phyloP scores from a whole-genome alignment of 805 yeast species.

The Saccharomycopsis olivae region DNA sequence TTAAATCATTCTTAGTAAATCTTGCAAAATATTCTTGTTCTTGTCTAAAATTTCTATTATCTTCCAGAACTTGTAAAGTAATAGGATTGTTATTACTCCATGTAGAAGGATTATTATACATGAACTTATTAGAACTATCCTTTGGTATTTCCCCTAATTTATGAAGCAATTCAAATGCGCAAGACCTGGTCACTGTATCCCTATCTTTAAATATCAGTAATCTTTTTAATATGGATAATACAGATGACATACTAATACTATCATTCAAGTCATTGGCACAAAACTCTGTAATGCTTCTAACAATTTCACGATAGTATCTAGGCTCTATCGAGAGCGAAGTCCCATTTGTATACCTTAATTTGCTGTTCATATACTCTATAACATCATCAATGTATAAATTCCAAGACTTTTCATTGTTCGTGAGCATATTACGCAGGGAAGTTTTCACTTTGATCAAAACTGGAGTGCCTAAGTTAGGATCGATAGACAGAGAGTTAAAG shows the following conservation, averaged over 20 bases:
- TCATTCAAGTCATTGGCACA: conserved; percentile 47
- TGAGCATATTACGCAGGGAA: neutral
- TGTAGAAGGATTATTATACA: conserved; percentile 37
- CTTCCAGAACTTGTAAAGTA: conserved; percentile 33
- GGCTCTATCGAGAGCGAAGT: conserved; percentile 19
- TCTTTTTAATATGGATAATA: conserved; percentile 30
- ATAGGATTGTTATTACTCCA: conserved; percentile 34
- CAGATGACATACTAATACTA: conserved; percentile 37
- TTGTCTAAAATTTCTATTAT: conserved; percentile 33
- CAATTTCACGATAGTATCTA: conserved; percentile 26
- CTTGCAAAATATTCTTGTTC: conserved; percentile 33
- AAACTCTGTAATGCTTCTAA: conserved; percentile 42
- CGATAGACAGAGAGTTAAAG: neutral
- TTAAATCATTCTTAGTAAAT: conserved; percentile 21
- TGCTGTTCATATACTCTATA: conserved; percentile 3
- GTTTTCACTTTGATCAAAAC: conserved; percentile 5
- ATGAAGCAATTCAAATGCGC: conserved; percentile 40
- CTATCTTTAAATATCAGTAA: conserved; percentile 25
- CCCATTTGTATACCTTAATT: neutral
- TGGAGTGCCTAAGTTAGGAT: conserved; percentile 7
- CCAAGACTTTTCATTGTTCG: neutral
- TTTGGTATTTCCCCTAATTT: conserved; percentile 7
- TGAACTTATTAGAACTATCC: conserved; percentile 17
- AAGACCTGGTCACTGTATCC: conserved; percentile 39
- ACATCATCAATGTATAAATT: neutral